These are phyloP conservation scores for Paramecium pentaurelia DNA, from an alignment of 73 alveolate species.

Conservation along the genomic window DNA sequence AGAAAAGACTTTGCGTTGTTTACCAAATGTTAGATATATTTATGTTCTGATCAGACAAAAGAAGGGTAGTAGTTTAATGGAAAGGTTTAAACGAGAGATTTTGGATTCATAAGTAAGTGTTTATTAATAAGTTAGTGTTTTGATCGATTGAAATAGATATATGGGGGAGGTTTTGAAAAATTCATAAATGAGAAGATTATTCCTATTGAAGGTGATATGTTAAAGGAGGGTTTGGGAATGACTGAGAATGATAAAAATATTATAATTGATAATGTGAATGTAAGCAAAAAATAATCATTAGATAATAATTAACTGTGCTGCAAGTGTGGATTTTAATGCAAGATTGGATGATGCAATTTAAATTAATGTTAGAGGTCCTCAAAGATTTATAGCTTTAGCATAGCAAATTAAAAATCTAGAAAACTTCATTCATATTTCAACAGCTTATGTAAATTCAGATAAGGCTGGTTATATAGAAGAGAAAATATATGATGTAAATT, in stretches of 20 bases:
- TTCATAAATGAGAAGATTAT: conserved; percentile 62
- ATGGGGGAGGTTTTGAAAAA: conserved; percentile 64
- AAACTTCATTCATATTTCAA: conserved; percentile 74
- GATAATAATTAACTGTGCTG: conserved; percentile 79
- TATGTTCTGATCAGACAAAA: conserved; percentile 70
- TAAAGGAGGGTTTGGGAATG: conserved; percentile 69
- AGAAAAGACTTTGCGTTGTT: conserved; percentile 72
- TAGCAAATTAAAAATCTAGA: conserved; percentile 61
- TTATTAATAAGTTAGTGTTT: not conserved
- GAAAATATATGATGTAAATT: conserved; percentile 73
- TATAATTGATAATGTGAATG: conserved; percentile 62
- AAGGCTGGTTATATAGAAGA: conserved; percentile 84
- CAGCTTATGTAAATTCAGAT: conserved; percentile 73
- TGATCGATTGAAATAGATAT: conserved; percentile 69
- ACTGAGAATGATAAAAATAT: conserved; percentile 46
- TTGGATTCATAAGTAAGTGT: conserved; percentile 66
- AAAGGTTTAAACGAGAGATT: conserved; percentile 76
- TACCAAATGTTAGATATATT: conserved; percentile 67
- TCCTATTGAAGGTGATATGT: conserved; percentile 67
- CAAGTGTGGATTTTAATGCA: conserved; percentile 75
- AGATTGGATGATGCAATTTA: conserved; percentile 75
- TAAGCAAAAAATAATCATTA: not conserved
- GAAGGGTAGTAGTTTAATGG: conserved; percentile 65
- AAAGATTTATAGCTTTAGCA: conserved; percentile 68
- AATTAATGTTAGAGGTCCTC: conserved; percentile 77